Evolutionary conservation across 371 early-diverging fungal genomes (phyloP).

Genomic region (Mortierella sp.): DNA sequence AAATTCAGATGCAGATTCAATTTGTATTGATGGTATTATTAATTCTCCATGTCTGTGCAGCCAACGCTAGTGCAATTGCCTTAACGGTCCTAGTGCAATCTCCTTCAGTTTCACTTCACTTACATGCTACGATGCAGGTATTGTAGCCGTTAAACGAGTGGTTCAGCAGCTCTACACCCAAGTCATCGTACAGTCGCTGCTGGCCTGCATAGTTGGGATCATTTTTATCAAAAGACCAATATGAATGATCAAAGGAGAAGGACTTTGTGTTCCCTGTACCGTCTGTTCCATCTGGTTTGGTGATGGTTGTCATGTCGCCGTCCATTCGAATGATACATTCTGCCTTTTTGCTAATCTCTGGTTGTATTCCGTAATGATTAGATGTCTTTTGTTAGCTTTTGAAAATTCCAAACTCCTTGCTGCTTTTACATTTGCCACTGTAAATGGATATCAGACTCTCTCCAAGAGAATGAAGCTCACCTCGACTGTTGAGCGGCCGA

Average conservation of each 20-base stretch:
- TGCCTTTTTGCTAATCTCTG: constrained; percentile 75
- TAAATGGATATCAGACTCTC: neutral
- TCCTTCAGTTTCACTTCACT: constrained; percentile 28
- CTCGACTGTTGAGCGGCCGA: constrained; percentile 82
- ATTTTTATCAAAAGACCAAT: constrained; percentile 81
- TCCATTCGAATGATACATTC: constrained; percentile 76
- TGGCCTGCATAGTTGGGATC: constrained; percentile 84
- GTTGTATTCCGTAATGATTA: neutral
- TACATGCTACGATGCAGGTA: constrained; percentile 91
- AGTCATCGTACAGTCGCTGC: constrained; percentile 77
- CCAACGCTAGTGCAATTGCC: no score
- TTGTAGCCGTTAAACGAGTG: constrained; percentile 93
- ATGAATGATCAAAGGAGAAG: constrained; percentile 89
- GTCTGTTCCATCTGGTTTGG: constrained; percentile 64
- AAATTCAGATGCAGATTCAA: neutral
- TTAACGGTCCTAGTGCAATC: no score
- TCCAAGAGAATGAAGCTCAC: constrained; percentile 42
- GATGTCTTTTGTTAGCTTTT: neutral
- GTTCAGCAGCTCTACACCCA: constrained; percentile 83
- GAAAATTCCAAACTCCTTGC: neutral
- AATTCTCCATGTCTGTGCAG: no score
- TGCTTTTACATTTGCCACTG: no score
- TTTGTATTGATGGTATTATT: no score
- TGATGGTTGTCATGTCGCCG: constrained; percentile 77
- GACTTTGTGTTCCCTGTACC: constrained; percentile 58